Base-by-base conservation (phyloP, 2,329 filamentous ascomycete genomes). In the Sclerotinia nivalis region DNA sequence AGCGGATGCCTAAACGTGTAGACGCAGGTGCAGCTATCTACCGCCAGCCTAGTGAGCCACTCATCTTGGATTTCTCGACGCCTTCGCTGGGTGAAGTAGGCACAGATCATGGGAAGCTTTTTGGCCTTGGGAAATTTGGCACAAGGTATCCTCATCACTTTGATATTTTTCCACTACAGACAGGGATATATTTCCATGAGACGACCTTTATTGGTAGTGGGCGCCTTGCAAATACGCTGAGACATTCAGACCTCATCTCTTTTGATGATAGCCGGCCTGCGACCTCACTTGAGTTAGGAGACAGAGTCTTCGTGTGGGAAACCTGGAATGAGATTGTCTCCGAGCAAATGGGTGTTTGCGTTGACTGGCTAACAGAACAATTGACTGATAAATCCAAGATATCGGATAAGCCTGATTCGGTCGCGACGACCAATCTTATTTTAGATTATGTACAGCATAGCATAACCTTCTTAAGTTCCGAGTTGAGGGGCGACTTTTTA, bases 61-160 rank as follows among this genome's bases (percentile, higher is more conserved):
- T 78, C 50, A 61, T 79, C 34, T 49, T 76, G 18, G 74, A 77
- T 22, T 71, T 70, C 25, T 61, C 74, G 72, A 72, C 77, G 28
- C 61, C 73, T 54, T 75, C 70, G 28, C 72, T 72, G 22, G 31
- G 61, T 28, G 69, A 75, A 43, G 74, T 74, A 20, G 59, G 67
- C 5, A 69, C 75, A 4, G 70, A 73, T 62, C 72, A 73, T n/a
- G 72, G 62, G 56, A 86, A 83, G 71, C 76, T 90, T n/a, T 73
- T 77, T 15, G 87, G 87, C 0, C 79, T 91, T 10, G 87, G 85
- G 0, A 86, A 87, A 0, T 89, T 87, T 75, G 88, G 88, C 1
- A 87, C 86, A 1, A 82, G 83, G 34, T 90, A 90, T 75, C 86
- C 87, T 0, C 83, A 85, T 47, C 84, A 90, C 74, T 91, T 91